These are phyloP conservation scores for Penicillium riverlandense DNA, from an alignment of 495 filamentous ascomycete genomes.

Conservation along the genomic window DNA sequence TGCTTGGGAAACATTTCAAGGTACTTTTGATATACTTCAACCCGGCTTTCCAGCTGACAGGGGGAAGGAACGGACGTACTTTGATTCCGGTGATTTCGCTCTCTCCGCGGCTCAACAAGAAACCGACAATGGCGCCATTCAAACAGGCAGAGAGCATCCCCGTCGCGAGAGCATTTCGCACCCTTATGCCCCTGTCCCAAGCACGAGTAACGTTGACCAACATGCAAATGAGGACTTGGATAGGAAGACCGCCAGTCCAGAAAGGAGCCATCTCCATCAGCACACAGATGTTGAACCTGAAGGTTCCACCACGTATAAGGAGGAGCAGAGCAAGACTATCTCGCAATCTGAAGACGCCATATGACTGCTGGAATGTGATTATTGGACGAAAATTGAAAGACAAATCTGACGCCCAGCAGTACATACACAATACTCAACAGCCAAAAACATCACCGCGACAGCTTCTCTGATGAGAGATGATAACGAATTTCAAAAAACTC, in stretches of 20 bases:
- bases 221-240: conserved; percentile 15
- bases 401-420: background rate
- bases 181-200: conserved; percentile 21
- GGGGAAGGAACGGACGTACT: conserved; percentile 21
- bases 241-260: conserved; percentile 6
- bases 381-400: background rate
- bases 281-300: conserved; percentile 1
- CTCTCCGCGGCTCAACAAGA: conserved; percentile 15
- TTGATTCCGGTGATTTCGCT: conserved; percentile 28
- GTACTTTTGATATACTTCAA: conserved; percentile 2
- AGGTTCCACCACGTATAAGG: background rate
- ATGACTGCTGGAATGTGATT: background rate
- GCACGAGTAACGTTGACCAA: conserved; percentile 16
- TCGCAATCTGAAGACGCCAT: background rate
- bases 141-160: conserved; percentile 21
- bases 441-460: background rate
- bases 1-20: conserved; percentile 6
- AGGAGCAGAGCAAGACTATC: background rate
- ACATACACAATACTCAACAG: background rate
- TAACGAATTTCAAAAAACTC: no score
- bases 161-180: conserved; percentile 20
- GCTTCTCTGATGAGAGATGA: background rate
- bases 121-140: conserved; percentile 17
- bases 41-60: conserved; percentile 1
- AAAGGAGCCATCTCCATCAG: conserved; percentile 8